Base-by-base conservation (phyloP, 2,329 filamentous ascomycete genomes). In the Sporothrix brunneoviolacea region DNA sequence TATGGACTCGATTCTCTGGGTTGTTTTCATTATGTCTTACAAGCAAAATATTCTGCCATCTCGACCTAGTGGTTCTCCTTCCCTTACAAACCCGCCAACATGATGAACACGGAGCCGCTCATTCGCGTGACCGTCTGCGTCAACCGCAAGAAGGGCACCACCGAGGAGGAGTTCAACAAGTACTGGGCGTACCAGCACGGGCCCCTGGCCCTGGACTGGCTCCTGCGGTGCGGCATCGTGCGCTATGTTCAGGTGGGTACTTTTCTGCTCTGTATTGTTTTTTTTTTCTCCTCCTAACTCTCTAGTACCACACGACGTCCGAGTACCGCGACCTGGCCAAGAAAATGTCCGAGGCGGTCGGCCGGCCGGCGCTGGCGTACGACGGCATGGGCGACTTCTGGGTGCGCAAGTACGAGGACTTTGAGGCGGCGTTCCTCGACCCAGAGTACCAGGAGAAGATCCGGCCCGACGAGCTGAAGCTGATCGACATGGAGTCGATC, bases 361-460 rank as follows among this genome's bases (percentile, higher is more conserved):
- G 43, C 43, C 43, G 43, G 33, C 43, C 33, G 7, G 22, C 32
- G n/a, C 24, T 46, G 33, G 21, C 27, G 33, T 46, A 46, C 43
- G 43, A 46, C 22, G 44, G 44, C 35, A 47, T 39, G 33, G 44
- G 44, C 21, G 44, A 47, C 24, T 47, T 47, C n/a, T 47, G 44
- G 44, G 44, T 47, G n/a, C 44, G 44, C 44, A 39, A 47, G 33
- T 47, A 47, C 44, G 33, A 39, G 22, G 44, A 39, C 44, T 47
- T 47, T 39, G 44, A 47, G 35, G 44, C 44, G 5, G 44, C 44
- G 3, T 47, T 47, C 33, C 44, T 39, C n/a, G 44, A 39, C 22
- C 35, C 22, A 5, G 44, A 47, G 44, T 47, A 47, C 44, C 44
- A 47, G 44, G 35, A 38, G 35, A 38, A 28, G 33, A 47, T 47